Base-by-base conservation (phyloP, 176 grass and related monocot species). In the Cenchrus americanus region DNA sequence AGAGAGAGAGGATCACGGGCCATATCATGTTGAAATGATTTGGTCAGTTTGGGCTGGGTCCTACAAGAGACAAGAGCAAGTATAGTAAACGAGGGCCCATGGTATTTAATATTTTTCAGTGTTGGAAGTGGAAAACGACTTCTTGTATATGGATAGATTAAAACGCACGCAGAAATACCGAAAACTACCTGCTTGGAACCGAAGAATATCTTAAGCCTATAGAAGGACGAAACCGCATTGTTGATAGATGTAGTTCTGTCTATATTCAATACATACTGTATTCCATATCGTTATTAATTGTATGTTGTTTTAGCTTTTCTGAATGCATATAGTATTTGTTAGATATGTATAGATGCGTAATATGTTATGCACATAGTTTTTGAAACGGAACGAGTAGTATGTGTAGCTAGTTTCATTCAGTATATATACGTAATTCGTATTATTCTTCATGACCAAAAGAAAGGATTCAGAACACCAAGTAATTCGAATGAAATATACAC, bases 11-110 rank as follows among this genome's bases (percentile, higher is more conserved):
- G 43, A 21, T 89, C 94, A 97, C 92, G 92, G 88, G 51, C 18
- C 80, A 91, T 90, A 89, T 87, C 86, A 92, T 80, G 74, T 27
- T 76, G 83, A 75, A 86, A 94, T 94, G 61, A 84, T 89, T 86
- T 71, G 69, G 88, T 94, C 88, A 89, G 59, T 91, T 93, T 52
- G 32, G 51, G 43, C 73, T 84, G 19, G 59, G 85, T 74, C 89
- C 71, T 61, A 63, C 63, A 65, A 22, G 77, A 22, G 66, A 89
- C 69, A 83, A 87, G 42, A 73, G 42, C 69, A 84, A 77, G 75
- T 83, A 83, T 83, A 82, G 32, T 69, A 74, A 82, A 51, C 49
- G 24, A 40, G 62, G 80, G 75, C 6, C 34, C 71, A 54, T 69
- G 23, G 3, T 64, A 63, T 70, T 80, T 62, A 76, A 76, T 85